phyloP scores from a whole-genome alignment of 2,329 filamentous ascomycete genomes.

The Elsinoe ampelina region DNA sequence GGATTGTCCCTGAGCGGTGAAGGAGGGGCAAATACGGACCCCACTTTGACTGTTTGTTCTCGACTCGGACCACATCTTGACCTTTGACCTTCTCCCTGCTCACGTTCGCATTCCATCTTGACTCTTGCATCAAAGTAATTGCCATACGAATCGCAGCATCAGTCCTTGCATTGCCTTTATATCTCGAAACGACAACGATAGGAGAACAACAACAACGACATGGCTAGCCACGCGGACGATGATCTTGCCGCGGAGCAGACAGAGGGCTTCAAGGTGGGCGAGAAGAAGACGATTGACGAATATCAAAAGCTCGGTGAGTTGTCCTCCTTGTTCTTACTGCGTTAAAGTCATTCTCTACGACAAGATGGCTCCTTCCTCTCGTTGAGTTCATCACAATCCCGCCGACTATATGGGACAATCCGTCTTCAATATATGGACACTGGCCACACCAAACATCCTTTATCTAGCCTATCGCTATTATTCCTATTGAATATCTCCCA shows the following conservation, averaged over 20 bases:
- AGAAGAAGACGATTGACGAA: conserved; percentile 96
- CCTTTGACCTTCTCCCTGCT: neutral
- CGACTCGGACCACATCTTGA: neutral
- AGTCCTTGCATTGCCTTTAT: neutral
- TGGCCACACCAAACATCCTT: no score
- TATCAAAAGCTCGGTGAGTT: conserved; percentile 71
- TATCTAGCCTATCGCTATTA: no score
- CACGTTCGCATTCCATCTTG: conserved; percentile 2
- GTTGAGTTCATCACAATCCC: no score
- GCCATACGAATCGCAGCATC: neutral
- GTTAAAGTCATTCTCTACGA: neutral
- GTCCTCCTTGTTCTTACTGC: neutral
- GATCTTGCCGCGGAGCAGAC: conserved; percentile 82
- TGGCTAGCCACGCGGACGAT: conserved; percentile 42
- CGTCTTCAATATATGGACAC: no score
- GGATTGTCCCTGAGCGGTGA: conserved; percentile 4
- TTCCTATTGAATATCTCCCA: no score
- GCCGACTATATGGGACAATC: no score
- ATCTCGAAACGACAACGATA: neutral
- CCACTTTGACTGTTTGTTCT: conserved; percentile 10
- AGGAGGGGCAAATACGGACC: conserved; percentile 8
- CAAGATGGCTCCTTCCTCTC: neutral
- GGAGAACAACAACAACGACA: conserved; percentile 19
- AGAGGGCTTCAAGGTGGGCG: conserved; percentile 93
- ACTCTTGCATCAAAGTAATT: neutral